These are phyloP conservation scores for Russula vinacea DNA, from an alignment of 768 basidiomycete species.

Conservation along the genomic window DNA sequence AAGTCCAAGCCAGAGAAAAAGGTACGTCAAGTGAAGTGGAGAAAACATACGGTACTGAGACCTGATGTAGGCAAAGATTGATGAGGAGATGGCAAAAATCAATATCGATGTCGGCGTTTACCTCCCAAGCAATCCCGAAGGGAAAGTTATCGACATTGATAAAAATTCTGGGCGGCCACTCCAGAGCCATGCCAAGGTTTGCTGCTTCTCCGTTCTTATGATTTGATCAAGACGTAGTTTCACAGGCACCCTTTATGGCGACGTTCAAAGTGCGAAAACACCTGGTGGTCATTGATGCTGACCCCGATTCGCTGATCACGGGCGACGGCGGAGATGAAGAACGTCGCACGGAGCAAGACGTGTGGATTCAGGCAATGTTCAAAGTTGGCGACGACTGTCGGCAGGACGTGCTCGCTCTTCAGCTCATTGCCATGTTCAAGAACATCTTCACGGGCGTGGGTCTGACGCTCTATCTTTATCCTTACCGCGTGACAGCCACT, in stretches of 20 bases:
- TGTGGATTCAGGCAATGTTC: constrained; percentile 98
- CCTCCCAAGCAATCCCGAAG: constrained; percentile 95
- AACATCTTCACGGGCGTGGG: constrained; percentile 91
- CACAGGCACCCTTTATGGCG: constrained; percentile 97
- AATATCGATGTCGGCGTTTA: constrained; percentile 93
- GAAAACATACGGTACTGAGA: constrained; percentile 10
- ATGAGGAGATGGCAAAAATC: constrained; percentile 99
- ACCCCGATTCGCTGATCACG: constrained; percentile 73
- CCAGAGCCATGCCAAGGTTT: constrained; percentile 95
- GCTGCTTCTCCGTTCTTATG: constrained; percentile 13
- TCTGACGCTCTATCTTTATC: constrained; percentile 86
- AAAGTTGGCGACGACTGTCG: constrained; percentile 99
- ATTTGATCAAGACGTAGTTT: constrained; percentile 16
- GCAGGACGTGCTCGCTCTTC: constrained; percentile 95
- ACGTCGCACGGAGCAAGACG: constrained; percentile 51
- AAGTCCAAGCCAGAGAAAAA: constrained; percentile 96
- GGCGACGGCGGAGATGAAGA: constrained; percentile 56
- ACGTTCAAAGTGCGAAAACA: constrained; percentile 98
- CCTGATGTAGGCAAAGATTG: constrained; percentile 81
- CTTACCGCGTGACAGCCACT: constrained; percentile 96
- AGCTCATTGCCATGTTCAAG: constrained; percentile 99
- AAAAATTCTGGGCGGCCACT: constrained; percentile 94
- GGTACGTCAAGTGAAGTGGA: constrained; percentile 41
- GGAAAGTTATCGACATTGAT: constrained; percentile 94
- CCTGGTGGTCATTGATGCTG: constrained; percentile 57